Conservation (phyloP, 2,329 filamentous ascomycete species). For the Pyrenochaeta sp. region DNA sequence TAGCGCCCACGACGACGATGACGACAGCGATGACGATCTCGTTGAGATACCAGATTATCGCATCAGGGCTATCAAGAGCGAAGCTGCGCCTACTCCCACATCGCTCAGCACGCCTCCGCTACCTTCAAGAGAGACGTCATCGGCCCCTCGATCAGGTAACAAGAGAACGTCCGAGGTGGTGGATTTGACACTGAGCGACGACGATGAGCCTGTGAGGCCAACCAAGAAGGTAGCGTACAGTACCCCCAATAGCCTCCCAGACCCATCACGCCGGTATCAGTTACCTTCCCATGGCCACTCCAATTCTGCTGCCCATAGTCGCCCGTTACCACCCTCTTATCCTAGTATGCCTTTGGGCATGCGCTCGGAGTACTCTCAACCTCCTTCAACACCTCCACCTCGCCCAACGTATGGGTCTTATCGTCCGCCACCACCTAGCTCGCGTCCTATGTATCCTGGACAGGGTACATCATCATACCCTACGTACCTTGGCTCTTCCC, state of each 20-base stretch:
- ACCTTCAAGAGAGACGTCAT: constrained; percentile 54
- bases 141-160: constrained; percentile 45
- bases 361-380: constrained; percentile 28
- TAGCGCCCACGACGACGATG: constrained; percentile 51
- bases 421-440: constrained; percentile 31
- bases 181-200: constrained; percentile 59
- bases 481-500: constrained; percentile 38
- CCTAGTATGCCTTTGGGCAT: constrained; percentile 23
- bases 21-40: constrained; percentile 56
- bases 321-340: constrained; percentile 23
- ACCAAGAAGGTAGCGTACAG: constrained; percentile 53
- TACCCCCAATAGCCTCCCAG: constrained; percentile 48
- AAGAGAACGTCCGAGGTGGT: constrained; percentile 59
- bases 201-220: constrained; percentile 53
- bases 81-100: constrained; percentile 46
- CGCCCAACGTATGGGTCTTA: constrained; percentile 25
- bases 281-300: constrained; percentile 28
- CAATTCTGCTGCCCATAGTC: constrained; percentile 24
- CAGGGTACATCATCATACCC: constrained; percentile 38
- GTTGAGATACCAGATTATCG: constrained; percentile 55
- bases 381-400: constrained; percentile 32
- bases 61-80: constrained; percentile 52
- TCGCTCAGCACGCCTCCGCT: constrained; percentile 56
- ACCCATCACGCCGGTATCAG: constrained; percentile 41
- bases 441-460: constrained; percentile 30